Conservation (phyloP, 1,284 basidiomycete species). For the Neolentinus lepideus region DNA sequence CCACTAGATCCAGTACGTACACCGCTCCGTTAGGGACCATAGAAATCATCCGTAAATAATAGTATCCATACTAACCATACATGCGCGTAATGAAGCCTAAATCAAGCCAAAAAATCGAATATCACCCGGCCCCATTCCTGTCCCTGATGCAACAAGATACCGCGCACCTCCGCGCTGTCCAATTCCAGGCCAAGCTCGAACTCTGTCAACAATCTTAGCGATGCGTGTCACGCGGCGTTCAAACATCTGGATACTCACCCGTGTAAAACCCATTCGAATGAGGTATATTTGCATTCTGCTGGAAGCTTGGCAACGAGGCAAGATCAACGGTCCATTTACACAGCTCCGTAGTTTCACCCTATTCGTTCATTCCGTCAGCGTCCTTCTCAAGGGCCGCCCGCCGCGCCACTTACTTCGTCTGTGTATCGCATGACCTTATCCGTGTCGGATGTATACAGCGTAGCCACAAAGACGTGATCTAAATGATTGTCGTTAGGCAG, state of each 20-base stretch:
- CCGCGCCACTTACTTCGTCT: conserved; percentile 47
- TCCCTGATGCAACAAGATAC: conserved; percentile 62
- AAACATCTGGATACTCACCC: conserved; percentile 30
- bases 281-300: conserved; percentile 49
- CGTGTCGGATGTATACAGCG: conserved; percentile 67
- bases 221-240: background rate
- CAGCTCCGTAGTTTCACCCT: conserved; percentile 64
- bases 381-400: conserved; percentile 12
- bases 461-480: conserved; percentile 74
- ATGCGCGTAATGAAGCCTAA: background rate
- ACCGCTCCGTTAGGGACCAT: background rate
- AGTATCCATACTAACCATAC: conserved; percentile 1
- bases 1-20: background rate
- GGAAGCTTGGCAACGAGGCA: conserved; percentile 67
- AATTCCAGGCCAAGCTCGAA: conserved; percentile 77
- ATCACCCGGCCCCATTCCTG: conserved; percentile 69
- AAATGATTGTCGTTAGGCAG: conserved; percentile 6
- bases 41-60: background rate
- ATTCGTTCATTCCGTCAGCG: conserved; percentile 10
- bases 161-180: conserved; percentile 77
- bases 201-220: conserved; percentile 32
- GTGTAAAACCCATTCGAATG: conserved; percentile 68
- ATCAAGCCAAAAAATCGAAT: conserved; percentile 28
- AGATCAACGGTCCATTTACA: conserved; percentile 86
- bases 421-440: conserved; percentile 74